These are phyloP conservation scores for Spathaspora sp. DNA, from an alignment of 805 yeast species.

Conservation along the genomic window DNA sequence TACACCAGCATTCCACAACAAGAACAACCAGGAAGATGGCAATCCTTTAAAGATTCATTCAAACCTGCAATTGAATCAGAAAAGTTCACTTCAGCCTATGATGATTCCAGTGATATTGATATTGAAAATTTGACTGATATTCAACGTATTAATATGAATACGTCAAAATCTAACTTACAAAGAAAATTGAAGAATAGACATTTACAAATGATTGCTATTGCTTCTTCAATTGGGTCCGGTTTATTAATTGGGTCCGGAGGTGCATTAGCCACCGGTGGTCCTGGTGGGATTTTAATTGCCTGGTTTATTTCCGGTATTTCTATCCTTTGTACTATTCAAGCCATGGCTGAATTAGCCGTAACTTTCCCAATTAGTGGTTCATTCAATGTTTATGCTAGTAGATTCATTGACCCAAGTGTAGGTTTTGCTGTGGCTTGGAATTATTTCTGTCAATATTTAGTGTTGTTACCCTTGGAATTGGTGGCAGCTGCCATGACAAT, in stretches of 20 bases:
- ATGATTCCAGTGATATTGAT: slow-evolving; percentile 9
- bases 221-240: slow-evolving; percentile 42
- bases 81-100: slow-evolving; percentile 3
- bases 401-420: slow-evolving; percentile 62
- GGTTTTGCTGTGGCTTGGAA: slow-evolving; percentile 76
- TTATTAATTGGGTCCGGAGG: slow-evolving; percentile 40
- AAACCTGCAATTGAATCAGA: slow-evolving; percentile 25
- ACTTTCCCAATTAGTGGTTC: slow-evolving; percentile 42
- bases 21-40: slow-evolving; percentile 28
- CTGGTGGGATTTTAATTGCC: slow-evolving; percentile 37
- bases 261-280: slow-evolving; percentile 36
- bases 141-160: slow-evolving; percentile 37
- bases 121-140: slow-evolving; percentile 26
- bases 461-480: slow-evolving; percentile 62
- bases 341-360: slow-evolving; percentile 45
- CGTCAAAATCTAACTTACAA: slow-evolving; percentile 36
- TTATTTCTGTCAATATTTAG: slow-evolving; percentile 55
- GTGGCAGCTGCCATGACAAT: slow-evolving; percentile 34
- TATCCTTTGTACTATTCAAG: slow-evolving; percentile 37
- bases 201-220: slow-evolving; percentile 42
- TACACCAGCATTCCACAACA: background rate
- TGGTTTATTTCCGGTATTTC: slow-evolving; percentile 35
- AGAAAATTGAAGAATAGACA: slow-evolving; percentile 33
- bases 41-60: slow-evolving; percentile 47
- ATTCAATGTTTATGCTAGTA: slow-evolving; percentile 54